Conservation (phyloP, 164 flowering plant genomes). For the Amborella trichopoda region DNA sequence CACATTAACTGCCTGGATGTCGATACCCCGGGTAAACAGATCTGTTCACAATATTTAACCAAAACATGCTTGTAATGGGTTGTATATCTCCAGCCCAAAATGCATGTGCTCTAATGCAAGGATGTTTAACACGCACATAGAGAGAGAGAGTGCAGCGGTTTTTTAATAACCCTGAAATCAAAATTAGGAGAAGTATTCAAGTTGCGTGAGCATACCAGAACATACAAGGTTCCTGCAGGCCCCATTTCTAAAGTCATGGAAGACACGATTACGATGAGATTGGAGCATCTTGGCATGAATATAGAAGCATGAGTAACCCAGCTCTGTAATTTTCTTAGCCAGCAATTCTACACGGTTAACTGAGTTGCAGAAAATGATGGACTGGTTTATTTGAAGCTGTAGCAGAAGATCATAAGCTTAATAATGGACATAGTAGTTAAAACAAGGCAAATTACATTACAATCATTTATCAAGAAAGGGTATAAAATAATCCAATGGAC, state of each 20-base stretch:
- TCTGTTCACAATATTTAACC: too few species aligned
- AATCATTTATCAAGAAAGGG: not conserved
- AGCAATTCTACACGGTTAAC: slow-evolving; percentile 92
- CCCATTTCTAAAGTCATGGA: slow-evolving; percentile 98
- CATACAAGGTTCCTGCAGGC: slow-evolving; percentile 99
- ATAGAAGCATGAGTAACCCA: slow-evolving; percentile 96
- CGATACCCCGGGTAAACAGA: slow-evolving; percentile 94
- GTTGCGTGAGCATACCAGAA: slow-evolving; percentile 46
- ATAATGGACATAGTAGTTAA: not conserved
- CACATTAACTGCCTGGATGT: slow-evolving; percentile 99
- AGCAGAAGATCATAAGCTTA: not conserved
- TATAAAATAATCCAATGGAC: not conserved
- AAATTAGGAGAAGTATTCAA: too few species aligned
- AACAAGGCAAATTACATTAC: too few species aligned
- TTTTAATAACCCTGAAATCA: too few species aligned
- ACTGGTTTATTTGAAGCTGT: slow-evolving; percentile 99
- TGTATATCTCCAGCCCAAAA: too few species aligned
- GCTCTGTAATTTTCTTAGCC: slow-evolving; percentile 98
- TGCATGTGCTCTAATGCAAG: too few species aligned
- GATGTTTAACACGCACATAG: too few species aligned
- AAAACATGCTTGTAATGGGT: too few species aligned
- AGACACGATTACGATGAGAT: slow-evolving; percentile 95
- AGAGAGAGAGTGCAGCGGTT: too few species aligned
- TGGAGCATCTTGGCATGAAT: slow-evolving; percentile 99
- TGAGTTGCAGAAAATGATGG: slow-evolving; percentile 96